Conservation (phyloP, 768 basidiomycete species). For the Mycena galericulata region DNA sequence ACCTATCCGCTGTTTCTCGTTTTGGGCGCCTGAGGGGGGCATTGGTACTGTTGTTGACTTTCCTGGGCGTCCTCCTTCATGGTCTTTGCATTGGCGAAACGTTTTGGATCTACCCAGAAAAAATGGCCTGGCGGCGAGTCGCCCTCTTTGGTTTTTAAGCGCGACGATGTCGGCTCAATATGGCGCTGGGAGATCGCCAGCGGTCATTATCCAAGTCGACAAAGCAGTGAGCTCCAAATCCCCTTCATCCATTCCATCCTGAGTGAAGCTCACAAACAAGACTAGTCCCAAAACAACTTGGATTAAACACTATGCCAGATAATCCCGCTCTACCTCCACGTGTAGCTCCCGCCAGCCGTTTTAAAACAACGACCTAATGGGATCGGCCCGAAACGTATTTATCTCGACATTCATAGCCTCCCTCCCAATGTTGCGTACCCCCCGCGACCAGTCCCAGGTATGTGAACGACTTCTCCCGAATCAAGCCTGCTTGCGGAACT, state of each 20-base stretch:
- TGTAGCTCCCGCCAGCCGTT: slow-evolving; percentile 53
- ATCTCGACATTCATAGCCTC: slow-evolving; percentile 76
- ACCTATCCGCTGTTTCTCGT: neutral
- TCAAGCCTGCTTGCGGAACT: too few relatives aligned
- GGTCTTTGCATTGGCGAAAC: slow-evolving; percentile 69
- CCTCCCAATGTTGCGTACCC: slow-evolving; percentile 82
- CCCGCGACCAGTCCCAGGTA: slow-evolving; percentile 88
- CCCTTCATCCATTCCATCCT: neutral
- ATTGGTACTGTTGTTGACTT: slow-evolving; percentile 60
- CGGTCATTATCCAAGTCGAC: slow-evolving; percentile 92
- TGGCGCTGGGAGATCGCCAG: slow-evolving; percentile 97
- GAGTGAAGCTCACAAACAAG: slow-evolving; percentile 17
- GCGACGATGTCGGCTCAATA: slow-evolving; percentile 86
- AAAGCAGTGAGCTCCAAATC: slow-evolving; percentile 68
- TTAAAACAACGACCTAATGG: slow-evolving; percentile 74
- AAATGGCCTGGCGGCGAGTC: slow-evolving; percentile 73
- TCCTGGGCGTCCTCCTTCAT: slow-evolving; percentile 63
- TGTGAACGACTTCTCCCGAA: too few relatives aligned
- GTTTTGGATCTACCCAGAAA: slow-evolving; percentile 71
- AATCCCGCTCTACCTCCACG: slow-evolving; percentile 83
- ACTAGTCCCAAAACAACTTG: slow-evolving; percentile 78
- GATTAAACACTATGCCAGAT: slow-evolving; percentile 62
- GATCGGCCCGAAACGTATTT: slow-evolving; percentile 81
- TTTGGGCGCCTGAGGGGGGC: slow-evolving; percentile 58
- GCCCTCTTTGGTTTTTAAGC: slow-evolving; percentile 78